These are phyloP conservation scores for Carex cristatella DNA, from an alignment of 176 grass and related monocot species.

Conservation along the genomic window DNA sequence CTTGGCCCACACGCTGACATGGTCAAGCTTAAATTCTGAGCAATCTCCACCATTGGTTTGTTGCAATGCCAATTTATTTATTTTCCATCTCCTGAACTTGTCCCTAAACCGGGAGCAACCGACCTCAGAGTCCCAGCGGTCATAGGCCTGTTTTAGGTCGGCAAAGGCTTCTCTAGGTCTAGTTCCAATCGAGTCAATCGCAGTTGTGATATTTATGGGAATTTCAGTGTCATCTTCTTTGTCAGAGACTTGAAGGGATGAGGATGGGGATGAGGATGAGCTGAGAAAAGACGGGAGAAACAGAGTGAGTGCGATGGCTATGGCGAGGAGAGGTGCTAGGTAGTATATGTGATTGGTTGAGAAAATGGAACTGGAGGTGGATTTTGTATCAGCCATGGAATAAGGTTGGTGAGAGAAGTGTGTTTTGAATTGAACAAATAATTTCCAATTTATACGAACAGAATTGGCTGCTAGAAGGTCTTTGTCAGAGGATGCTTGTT, in stretches of 20 bases:
- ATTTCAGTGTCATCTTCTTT: background rate
- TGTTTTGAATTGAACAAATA: background rate
- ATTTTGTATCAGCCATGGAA: constrained; percentile 24
- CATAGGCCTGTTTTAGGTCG: constrained; percentile 25
- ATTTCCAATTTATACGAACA: constrained; percentile 5
- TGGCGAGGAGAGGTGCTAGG: constrained; percentile 33
- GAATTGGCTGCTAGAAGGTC: constrained; percentile 5
- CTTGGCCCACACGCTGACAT: constrained; percentile 37
- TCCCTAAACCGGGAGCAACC: constrained; percentile 34
- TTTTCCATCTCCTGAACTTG: constrained; percentile 27
- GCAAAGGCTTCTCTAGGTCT: constrained; percentile 27
- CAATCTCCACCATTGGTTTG: constrained; percentile 5
- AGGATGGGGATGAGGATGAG: background rate
- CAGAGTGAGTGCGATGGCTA: constrained; percentile 20
- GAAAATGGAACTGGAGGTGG: constrained; percentile 12
- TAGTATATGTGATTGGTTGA: constrained; percentile 28
- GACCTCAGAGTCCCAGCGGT: constrained; percentile 37
- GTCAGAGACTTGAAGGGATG: background rate
- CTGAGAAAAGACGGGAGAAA: constrained; percentile 36
- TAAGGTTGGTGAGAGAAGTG: background rate
- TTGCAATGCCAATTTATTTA: constrained; percentile 30
- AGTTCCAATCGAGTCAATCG: constrained; percentile 13
- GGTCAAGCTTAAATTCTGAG: constrained; percentile 16
- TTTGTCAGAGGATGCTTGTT: constrained; percentile 16
- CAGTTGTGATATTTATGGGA: constrained; percentile 1